phyloP scores from a whole-genome alignment of 2,329 filamentous ascomycete species.

The Fusarium hainanense region DNA sequence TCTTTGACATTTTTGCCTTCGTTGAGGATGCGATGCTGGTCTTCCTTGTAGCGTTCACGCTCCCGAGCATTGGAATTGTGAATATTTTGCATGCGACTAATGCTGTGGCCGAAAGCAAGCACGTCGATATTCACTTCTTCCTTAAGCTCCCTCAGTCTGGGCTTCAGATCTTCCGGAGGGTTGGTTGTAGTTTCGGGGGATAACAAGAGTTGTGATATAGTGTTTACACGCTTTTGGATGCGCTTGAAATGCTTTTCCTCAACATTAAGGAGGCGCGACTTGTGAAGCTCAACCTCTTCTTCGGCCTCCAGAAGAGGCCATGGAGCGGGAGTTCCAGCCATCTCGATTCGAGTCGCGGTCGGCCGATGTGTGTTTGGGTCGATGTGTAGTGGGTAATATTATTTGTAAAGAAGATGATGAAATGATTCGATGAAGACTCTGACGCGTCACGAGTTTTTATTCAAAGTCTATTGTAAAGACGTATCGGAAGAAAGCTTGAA shows the following conservation, averaged over 20 bases:
- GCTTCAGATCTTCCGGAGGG: slow-evolving; percentile 59
- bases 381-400: not conserved
- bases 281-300: slow-evolving; percentile 87
- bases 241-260: slow-evolving; percentile 94
- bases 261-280: slow-evolving; percentile 84
- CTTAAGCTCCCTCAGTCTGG: slow-evolving; percentile 72
- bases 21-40: slow-evolving; percentile 81
- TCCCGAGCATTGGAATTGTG: slow-evolving; percentile 84
- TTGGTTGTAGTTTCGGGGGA: slow-evolving; percentile 50
- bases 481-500: not conserved
- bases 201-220: slow-evolving; percentile 69
- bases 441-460: not conserved
- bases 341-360: slow-evolving; percentile 14
- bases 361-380: not conserved
- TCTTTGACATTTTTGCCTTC: slow-evolving; percentile 82
- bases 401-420: not conserved
- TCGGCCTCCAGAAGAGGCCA: slow-evolving; percentile 78
- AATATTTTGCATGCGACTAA: slow-evolving; percentile 89
- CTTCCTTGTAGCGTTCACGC: slow-evolving; percentile 82
- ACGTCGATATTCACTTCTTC: slow-evolving; percentile 91
- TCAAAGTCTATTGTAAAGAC: not conserved
- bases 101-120: slow-evolving; percentile 85
- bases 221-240: slow-evolving; percentile 82
- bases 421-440: not conserved
- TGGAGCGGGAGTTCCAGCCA: slow-evolving; percentile 54